Percentiles rank a stretch among this genome's conserved stretches.
phyloP scores from a whole-genome alignment of 106 monocot genomes.

The Dactylorhiza incarnata region DNA sequence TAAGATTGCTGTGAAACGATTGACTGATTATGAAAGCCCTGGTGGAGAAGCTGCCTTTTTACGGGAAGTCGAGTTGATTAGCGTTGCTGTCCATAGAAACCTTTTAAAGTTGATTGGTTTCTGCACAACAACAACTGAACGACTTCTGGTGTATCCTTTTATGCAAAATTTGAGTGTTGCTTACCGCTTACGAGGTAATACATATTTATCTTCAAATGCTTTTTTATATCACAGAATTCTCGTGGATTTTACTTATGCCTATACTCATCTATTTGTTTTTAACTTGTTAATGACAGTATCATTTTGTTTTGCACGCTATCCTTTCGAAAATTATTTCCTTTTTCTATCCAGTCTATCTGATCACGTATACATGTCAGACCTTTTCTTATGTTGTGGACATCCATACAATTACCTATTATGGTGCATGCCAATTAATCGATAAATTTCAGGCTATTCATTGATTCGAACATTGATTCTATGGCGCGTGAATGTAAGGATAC shows the following conservation, averaged over 20 bases:
- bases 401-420: no score
- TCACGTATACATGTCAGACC: not conserved
- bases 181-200: slow-evolving; percentile 46
- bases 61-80: slow-evolving; percentile 59
- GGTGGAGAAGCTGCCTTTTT: slow-evolving; percentile 52
- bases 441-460: not conserved
- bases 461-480: not conserved
- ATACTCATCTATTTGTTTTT: not conserved
- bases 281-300: not conserved
- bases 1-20: slow-evolving; percentile 48
- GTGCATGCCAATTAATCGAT: not conserved
- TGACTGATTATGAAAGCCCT: slow-evolving; percentile 39
- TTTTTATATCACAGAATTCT: not conserved
- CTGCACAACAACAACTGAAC: slow-evolving; percentile 41
- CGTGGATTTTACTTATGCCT: not conserved
- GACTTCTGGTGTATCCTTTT: slow-evolving; percentile 55
- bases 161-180: slow-evolving; percentile 66
- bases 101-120: slow-evolving; percentile 50
- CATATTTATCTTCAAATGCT: not conserved
- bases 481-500: not conserved
- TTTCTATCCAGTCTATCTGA: not conserved
- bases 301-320: no score
- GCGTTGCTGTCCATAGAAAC: slow-evolving; percentile 58
- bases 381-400: not conserved
- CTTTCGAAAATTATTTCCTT: no score